Conservation (phyloP, 1,284 basidiomycete genomes). For the Sanghuangporus weigelae region DNA sequence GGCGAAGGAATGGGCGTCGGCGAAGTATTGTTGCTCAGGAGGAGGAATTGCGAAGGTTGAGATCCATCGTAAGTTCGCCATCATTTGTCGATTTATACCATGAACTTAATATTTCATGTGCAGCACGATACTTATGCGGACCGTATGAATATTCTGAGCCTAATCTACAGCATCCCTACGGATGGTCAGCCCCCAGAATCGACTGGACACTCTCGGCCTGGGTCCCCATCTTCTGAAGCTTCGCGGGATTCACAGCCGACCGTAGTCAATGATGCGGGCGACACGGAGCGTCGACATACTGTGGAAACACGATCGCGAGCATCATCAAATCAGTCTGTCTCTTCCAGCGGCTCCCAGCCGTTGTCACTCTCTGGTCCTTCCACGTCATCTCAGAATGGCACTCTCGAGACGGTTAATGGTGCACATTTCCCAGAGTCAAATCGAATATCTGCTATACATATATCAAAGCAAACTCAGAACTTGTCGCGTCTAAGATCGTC, state of each 20-base stretch:
- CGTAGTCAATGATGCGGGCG: conserved; percentile 1
- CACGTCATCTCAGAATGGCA: neutral
- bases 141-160: conserved; percentile 81
- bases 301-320: neutral
- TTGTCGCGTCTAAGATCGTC: conserved; percentile 36
- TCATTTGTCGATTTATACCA: neutral
- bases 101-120: neutral
- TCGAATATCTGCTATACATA: conserved; percentile 1
- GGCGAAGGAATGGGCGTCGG: conserved; percentile 53
- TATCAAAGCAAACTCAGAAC: conserved; percentile 1
- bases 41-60: conserved; percentile 74
- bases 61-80: conserved; percentile 65
- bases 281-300: neutral
- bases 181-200: conserved; percentile 58
- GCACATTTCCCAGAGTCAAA: neutral
- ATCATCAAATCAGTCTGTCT: neutral
- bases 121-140: conserved; percentile 87
- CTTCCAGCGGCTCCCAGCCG: conserved; percentile 5
- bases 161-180: conserved; percentile 78
- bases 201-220: conserved; percentile 27
- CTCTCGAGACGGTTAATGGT: neutral
- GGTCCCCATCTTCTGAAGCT: conserved; percentile 13
- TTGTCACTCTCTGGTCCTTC: neutral
- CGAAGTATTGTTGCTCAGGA: conserved; percentile 80
- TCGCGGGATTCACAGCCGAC: conserved; percentile 9